phyloP scores from a whole-genome alignment of 768 basidiomycete genomes.

The Boletales sp. region DNA sequence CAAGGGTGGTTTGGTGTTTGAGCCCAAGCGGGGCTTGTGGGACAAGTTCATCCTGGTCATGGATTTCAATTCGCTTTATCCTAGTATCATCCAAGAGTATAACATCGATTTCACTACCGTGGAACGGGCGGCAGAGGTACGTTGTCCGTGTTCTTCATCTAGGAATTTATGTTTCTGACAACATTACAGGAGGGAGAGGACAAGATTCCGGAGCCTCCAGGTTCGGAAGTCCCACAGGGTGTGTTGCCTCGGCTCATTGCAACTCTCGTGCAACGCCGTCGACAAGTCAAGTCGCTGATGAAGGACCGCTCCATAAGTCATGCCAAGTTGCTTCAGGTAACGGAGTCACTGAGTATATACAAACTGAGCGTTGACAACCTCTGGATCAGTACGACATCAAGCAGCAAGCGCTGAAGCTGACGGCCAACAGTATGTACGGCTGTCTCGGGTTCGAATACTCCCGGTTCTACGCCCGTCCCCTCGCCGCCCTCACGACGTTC shows the following conservation, averaged over 20 bases:
- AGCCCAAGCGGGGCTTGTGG: conserved; percentile 94
- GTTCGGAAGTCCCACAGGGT: conserved; percentile 67
- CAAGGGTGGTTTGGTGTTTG: conserved; percentile 97
- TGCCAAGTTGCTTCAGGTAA: conserved; percentile 81
- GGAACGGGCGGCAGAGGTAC: conserved; percentile 60
- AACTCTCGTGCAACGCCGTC: conserved; percentile 87
- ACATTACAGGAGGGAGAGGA: conserved; percentile 59
- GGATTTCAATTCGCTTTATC: conserved; percentile 99
- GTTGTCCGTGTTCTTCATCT: conserved; percentile 10
- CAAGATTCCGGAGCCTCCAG: conserved; percentile 86
- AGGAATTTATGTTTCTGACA: background rate
- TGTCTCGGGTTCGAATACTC: conserved; percentile 98
- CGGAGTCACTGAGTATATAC: conserved; percentile 2
- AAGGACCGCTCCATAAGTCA: conserved; percentile 74
- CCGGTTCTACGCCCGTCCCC: conserved; percentile 90
- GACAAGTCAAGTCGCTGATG: conserved; percentile 91
- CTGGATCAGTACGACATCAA: conserved; percentile 84
- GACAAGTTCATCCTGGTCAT: conserved; percentile 97
- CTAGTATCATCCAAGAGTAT: conserved; percentile 98
- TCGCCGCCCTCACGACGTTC: conserved; percentile 97
- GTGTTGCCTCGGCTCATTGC: conserved; percentile 97
- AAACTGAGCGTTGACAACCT: background rate
- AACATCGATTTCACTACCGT: conserved; percentile 99
- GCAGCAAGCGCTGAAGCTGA: conserved; percentile 94
- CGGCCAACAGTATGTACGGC: conserved; percentile 99